phyloP scores from a whole-genome alignment of 2,329 filamentous ascomycete genomes.

The Aspergillus sp. region DNA sequence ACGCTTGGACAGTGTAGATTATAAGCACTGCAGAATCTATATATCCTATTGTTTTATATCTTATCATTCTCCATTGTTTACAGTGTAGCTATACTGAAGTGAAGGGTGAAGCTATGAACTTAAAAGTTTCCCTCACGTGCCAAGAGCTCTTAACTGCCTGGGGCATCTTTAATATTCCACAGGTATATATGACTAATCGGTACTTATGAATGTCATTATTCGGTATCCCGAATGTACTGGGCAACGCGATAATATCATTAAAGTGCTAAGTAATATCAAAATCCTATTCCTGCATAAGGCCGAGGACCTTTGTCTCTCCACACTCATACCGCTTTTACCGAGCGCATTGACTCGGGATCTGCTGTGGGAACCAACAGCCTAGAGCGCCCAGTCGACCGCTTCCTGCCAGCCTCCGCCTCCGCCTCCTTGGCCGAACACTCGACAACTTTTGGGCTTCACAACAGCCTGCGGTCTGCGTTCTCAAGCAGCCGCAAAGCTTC shows the following conservation, averaged over 20 bases:
- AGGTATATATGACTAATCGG: neutral
- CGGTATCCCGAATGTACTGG: no score
- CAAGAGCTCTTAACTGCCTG: neutral
- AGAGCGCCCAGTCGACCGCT: neutral
- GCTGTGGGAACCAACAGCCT: neutral
- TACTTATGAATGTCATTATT: neutral
- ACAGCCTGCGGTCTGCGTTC: conserved; percentile 22
- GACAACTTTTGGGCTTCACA: conserved; percentile 13
- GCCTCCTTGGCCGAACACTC: conserved; percentile 1
- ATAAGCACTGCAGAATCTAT: neutral
- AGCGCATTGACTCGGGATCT: neutral
- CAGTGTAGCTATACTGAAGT: neutral
- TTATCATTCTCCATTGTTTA: neutral
- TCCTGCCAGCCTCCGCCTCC: conserved; percentile 7
- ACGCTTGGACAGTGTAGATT: neutral
- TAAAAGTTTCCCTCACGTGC: neutral
- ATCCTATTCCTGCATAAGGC: no score
- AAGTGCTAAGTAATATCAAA: no score
- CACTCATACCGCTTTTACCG: neutral
- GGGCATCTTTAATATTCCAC: neutral
- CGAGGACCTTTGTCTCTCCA: neutral
- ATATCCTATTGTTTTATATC: neutral
- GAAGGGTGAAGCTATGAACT: neutral
- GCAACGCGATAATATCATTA: no score
- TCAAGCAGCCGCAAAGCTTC: conserved; percentile 20